These are phyloP conservation scores for Metarhizium robertsii DNA, from an alignment of 2,329 filamentous ascomycete genomes.

Conservation along the genomic window DNA sequence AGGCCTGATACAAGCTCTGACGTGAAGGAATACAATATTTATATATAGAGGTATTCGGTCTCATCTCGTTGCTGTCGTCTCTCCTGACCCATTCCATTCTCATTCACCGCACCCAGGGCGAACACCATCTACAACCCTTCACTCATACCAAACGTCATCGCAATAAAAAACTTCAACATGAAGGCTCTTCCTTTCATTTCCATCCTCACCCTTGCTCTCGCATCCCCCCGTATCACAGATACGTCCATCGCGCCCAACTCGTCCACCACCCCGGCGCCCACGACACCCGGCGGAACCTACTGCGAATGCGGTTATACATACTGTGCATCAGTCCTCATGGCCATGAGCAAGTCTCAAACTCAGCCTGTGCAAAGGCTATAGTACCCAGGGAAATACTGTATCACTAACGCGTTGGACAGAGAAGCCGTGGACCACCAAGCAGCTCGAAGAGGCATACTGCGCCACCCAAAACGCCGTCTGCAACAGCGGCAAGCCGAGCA, in stretches of 20 bases:
- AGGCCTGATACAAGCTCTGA: not conserved
- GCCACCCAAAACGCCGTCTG: constrained; percentile 26
- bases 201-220: constrained; percentile 14
- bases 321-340: constrained; percentile 28
- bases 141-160: not conserved
- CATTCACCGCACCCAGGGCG: not conserved
- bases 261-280: constrained; percentile 5
- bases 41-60: not conserved
- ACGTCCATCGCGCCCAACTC: constrained; percentile 2
- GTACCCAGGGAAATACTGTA: too few relatives aligned
- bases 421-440: constrained; percentile 23
- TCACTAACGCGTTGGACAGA: constrained; percentile 11
- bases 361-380: too few relatives aligned
- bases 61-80: not conserved
- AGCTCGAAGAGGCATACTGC: constrained; percentile 27
- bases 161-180: constrained; percentile 12
- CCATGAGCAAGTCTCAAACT: constrained; percentile 20
- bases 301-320: constrained; percentile 34
- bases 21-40: not conserved
- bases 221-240: constrained; percentile 7
- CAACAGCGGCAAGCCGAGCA: constrained; percentile 18
- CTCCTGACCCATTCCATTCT: not conserved
- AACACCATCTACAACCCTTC: not conserved
- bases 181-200: constrained; percentile 10
- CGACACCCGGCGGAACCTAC: constrained; percentile 18